Percentiles rank a stretch among this genome's conserved stretches.
Evolutionary conservation across 2,329 filamentous ascomycete species (phyloP).

Genomic region (Aspergillus ruber): DNA sequence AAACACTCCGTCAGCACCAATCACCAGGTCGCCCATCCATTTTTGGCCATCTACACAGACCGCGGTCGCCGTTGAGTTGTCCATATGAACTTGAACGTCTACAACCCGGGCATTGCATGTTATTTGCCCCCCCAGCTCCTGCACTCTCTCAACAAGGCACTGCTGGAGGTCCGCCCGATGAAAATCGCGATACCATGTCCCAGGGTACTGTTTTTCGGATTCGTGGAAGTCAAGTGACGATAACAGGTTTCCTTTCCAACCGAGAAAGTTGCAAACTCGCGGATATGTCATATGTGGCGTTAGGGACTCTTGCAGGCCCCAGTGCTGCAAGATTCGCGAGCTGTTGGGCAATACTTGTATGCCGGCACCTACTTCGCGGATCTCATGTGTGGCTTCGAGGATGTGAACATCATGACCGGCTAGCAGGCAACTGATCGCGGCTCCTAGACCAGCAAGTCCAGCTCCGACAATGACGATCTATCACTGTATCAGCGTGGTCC

Average conservation of each 20-base stretch:
- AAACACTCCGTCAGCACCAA: slow-evolving; percentile 24
- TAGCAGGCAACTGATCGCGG: slow-evolving; percentile 19
- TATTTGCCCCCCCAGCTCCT: slow-evolving; percentile 44
- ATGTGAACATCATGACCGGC: slow-evolving; percentile 20
- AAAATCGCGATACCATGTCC: slow-evolving; percentile 47
- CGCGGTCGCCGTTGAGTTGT: slow-evolving; percentile 32
- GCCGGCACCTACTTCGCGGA: slow-evolving; percentile 23
- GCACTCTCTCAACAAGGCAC: slow-evolving; percentile 42
- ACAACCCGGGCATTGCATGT: slow-evolving; percentile 41
- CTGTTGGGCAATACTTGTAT: slow-evolving; percentile 24
- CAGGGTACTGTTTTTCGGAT: slow-evolving; percentile 31
- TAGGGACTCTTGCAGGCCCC: slow-evolving; percentile 40
- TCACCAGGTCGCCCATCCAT: slow-evolving; percentile 19
- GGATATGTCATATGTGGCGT: slow-evolving; percentile 37
- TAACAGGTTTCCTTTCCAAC: slow-evolving; percentile 48
- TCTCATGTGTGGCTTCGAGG: slow-evolving; percentile 18
- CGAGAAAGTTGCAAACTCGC: slow-evolving; percentile 43
- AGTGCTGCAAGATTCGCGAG: slow-evolving; percentile 24
- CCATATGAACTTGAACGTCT: slow-evolving; percentile 30
- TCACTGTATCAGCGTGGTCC: not conserved
- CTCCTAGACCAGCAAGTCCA: slow-evolving; percentile 21
- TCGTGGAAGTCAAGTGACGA: slow-evolving; percentile 45
- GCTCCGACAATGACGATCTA: slow-evolving; percentile 30
- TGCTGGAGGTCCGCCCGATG: slow-evolving; percentile 49
- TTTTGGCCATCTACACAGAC: slow-evolving; percentile 19